These are phyloP conservation scores for Limnanthes douglasii DNA, from an alignment of 345 rosid genomes.

Conservation along the genomic window DNA sequence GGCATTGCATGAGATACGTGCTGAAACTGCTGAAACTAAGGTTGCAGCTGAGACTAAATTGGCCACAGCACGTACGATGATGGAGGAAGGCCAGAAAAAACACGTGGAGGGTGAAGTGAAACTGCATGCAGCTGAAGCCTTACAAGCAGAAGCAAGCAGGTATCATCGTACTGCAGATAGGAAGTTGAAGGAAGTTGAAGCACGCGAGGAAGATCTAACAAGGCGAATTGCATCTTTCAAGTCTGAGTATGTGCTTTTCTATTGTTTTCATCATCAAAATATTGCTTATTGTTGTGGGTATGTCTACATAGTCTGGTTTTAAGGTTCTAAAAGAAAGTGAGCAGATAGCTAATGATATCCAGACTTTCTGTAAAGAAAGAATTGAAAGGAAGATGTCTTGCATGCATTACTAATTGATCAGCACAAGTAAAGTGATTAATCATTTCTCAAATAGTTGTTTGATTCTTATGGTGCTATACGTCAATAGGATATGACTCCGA, in stretches of 20 bases:
- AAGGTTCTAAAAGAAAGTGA: too few species aligned
- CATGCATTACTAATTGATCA: too few species aligned
- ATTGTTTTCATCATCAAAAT: background rate
- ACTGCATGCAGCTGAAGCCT: constrained; percentile 48
- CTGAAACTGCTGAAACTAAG: constrained; percentile 84
- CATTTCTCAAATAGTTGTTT: too few species aligned
- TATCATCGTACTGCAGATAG: constrained; percentile 69
- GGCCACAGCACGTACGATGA: constrained; percentile 52
- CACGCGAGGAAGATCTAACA: constrained; percentile 71
- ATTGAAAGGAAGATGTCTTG: too few species aligned
- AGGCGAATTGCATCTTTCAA: constrained; percentile 47
- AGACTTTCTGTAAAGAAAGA: too few species aligned
- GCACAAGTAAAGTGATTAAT: too few species aligned
- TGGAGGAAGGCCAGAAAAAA: constrained; percentile 61
- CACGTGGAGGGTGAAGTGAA: constrained; percentile 46
- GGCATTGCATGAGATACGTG: constrained; percentile 89
- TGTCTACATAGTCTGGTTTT: too few species aligned
- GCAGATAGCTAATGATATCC: too few species aligned
- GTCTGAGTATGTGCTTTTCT: constrained; percentile 43
- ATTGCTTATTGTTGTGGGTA: background rate
- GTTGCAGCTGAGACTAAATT: constrained; percentile 57
- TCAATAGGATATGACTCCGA: background rate
- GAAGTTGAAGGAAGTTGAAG: constrained; percentile 70
- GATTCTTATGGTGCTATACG: too few species aligned
- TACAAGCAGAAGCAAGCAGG: constrained; percentile 58